Conservation (phyloP, 2,329 filamentous ascomycete genomes). For the Penicillium digitatum region DNA sequence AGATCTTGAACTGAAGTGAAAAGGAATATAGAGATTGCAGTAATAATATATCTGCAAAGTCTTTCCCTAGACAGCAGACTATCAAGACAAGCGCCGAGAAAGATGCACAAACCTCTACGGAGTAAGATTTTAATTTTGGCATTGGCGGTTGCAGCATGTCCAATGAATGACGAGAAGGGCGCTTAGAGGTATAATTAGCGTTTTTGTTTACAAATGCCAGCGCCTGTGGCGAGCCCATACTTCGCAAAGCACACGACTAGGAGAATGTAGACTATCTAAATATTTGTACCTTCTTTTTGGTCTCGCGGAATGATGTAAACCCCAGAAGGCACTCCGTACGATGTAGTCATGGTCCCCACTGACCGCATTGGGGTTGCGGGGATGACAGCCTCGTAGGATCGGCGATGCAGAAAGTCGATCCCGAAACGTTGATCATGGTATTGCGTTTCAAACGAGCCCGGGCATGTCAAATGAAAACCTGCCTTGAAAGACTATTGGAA, state of each 20-base stretch:
- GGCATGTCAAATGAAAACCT: not conserved
- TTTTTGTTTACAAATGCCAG: not conserved
- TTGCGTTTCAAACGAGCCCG: not conserved
- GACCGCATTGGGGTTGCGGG: slow-evolving; percentile 6
- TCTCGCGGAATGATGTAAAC: not conserved
- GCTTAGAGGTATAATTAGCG: not conserved
- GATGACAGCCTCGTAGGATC: slow-evolving; percentile 3
- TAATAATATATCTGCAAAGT: not conserved
- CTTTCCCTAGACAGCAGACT: too few relatives aligned
- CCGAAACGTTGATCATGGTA: slow-evolving; percentile 6
- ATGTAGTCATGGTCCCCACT: not conserved
- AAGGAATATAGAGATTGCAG: not conserved
- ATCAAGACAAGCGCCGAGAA: not conserved
- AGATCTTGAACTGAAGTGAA: not conserved
- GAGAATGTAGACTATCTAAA: not conserved
- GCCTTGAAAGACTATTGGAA: not conserved
- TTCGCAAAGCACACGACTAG: not conserved
- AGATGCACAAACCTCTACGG: not conserved
- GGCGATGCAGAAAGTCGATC: slow-evolving; percentile 7
- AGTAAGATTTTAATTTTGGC: too few relatives aligned
- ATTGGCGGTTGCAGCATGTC: not conserved
- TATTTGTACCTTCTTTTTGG: not conserved
- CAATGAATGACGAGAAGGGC: not conserved
- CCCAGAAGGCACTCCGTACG: not conserved
- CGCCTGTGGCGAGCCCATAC: not conserved